Evolutionary conservation across 495 filamentous ascomycete species (phyloP).

Genomic region (Penicillium dipodomyicola): DNA sequence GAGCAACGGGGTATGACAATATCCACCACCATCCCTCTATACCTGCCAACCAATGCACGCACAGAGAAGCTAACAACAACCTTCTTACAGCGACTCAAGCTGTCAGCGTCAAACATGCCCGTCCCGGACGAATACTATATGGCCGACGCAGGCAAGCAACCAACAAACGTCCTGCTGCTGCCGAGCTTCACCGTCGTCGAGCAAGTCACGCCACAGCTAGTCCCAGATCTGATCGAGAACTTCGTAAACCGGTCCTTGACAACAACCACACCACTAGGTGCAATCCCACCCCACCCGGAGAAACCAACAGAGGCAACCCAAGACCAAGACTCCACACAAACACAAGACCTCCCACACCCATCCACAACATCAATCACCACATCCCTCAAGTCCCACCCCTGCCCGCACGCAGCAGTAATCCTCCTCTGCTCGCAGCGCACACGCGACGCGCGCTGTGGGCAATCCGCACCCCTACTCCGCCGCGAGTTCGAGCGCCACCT

Average conservation of each 20-base stretch:
- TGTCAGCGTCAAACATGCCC: constrained; percentile 92
- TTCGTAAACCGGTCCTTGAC: constrained; percentile 73
- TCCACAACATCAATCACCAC: constrained; percentile 36
- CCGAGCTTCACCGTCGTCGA: constrained; percentile 85
- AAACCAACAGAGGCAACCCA: not conserved
- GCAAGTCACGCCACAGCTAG: constrained; percentile 74
- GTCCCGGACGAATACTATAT: constrained; percentile 60
- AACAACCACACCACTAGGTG: constrained; percentile 65
- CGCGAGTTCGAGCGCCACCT: constrained; percentile 89
- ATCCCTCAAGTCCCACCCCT: constrained; percentile 64
- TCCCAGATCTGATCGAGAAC: constrained; percentile 66
- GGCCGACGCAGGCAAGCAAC: constrained; percentile 57
- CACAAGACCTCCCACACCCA: constrained; percentile 19
- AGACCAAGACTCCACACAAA: constrained; percentile 1
- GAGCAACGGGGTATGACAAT: constrained; percentile 66
- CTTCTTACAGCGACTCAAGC: constrained; percentile 68
- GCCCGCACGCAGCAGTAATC: constrained; percentile 80
- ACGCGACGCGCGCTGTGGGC: constrained; percentile 91
- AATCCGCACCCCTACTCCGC: constrained; percentile 80
- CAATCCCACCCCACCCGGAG: not conserved
- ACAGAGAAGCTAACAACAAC: constrained; percentile 11
- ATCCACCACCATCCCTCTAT: not conserved
- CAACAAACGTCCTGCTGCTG: constrained; percentile 81
- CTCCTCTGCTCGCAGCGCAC: constrained; percentile 91
- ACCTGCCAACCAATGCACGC: not conserved